Percentiles rank a stretch among this genome's conserved stretches.
These are phyloP conservation scores for Saccharata proteae DNA, from an alignment of 2,329 filamentous ascomycete genomes.

Conservation along the genomic window DNA sequence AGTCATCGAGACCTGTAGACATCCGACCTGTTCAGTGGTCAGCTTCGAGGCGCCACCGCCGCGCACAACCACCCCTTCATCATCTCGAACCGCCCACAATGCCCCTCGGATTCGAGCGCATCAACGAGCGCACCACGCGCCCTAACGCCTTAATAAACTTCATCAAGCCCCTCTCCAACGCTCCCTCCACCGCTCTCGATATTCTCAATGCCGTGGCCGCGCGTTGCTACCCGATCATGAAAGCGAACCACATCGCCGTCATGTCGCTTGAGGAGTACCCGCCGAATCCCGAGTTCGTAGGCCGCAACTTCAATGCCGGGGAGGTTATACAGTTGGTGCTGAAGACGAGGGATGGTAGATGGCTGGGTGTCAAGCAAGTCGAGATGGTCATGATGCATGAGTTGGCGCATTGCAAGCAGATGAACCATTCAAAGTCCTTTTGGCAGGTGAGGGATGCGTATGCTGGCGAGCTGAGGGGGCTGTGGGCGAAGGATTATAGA, in stretches of 20 bases:
- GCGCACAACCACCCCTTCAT: too few species aligned
- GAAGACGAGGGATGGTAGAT: constrained; percentile 50
- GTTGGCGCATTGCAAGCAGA: constrained; percentile 76
- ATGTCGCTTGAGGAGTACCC: constrained; percentile 64
- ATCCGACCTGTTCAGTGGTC: too few species aligned
- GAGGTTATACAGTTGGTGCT: constrained; percentile 80
- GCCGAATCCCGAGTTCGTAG: constrained; percentile 70
- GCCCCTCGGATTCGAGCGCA: constrained; percentile 65
- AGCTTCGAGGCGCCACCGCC: too few species aligned
- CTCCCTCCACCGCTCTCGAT: constrained; percentile 20
- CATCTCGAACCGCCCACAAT: constrained; percentile 34
- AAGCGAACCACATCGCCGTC: constrained; percentile 32
- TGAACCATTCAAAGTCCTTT: constrained; percentile 76
- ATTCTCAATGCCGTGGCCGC: constrained; percentile 38
- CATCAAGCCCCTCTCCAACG: constrained; percentile 64
- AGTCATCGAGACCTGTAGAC: too few species aligned
- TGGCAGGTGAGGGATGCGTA: constrained; percentile 69
- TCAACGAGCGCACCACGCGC: constrained; percentile 63
- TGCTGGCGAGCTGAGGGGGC: constrained; percentile 53
- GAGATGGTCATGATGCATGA: constrained; percentile 97
- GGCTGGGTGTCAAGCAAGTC: constrained; percentile 73
- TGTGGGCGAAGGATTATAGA: constrained; percentile 61
- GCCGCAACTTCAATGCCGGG: constrained; percentile 82
- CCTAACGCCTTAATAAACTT: constrained; percentile 73
- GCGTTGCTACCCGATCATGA: constrained; percentile 57